Evolutionary conservation across 2,329 filamentous ascomycete species (phyloP).

Genomic region (Hymenoscyphus albidus): DNA sequence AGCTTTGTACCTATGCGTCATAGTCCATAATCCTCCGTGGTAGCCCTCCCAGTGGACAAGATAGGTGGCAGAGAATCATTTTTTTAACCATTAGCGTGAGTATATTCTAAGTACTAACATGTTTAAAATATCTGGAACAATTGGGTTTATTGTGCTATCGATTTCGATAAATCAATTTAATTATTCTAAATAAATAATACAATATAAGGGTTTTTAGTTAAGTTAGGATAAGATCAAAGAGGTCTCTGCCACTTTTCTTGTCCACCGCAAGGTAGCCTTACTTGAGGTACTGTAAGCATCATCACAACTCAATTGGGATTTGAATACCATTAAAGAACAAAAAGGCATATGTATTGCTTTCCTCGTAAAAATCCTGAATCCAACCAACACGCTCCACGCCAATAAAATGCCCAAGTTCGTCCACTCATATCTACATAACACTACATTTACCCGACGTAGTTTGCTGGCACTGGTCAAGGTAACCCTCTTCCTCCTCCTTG

Average conservation of each 20-base stretch:
- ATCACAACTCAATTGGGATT: not conserved
- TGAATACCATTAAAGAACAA: not conserved
- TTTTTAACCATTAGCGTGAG: no score
- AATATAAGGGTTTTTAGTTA: no score
- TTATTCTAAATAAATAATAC: no score
- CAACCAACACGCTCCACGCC: conserved; percentile 4
- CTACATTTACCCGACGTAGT: conserved; percentile 38
- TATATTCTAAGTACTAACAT: no score
- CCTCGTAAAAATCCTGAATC: not conserved
- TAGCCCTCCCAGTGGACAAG: not conserved
- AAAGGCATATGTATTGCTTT: not conserved
- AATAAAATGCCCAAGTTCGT: conserved; percentile 13
- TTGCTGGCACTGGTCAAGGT: conserved; percentile 64
- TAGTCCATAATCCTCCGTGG: not conserved
- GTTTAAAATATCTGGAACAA: no score
- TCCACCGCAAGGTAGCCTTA: not conserved
- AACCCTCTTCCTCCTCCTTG: conserved; percentile 66
- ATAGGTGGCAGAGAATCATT: no score
- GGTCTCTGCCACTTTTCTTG: no score
- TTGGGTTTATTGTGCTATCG: no score
- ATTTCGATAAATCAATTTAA: no score
- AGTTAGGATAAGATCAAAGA: no score
- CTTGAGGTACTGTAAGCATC: not conserved
- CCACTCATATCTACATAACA: conserved; percentile 42
- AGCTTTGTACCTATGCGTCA: not conserved